These are phyloP conservation scores for Jasminum sambac DNA, from an alignment of 257 asterid genomes.

Conservation along the genomic window DNA sequence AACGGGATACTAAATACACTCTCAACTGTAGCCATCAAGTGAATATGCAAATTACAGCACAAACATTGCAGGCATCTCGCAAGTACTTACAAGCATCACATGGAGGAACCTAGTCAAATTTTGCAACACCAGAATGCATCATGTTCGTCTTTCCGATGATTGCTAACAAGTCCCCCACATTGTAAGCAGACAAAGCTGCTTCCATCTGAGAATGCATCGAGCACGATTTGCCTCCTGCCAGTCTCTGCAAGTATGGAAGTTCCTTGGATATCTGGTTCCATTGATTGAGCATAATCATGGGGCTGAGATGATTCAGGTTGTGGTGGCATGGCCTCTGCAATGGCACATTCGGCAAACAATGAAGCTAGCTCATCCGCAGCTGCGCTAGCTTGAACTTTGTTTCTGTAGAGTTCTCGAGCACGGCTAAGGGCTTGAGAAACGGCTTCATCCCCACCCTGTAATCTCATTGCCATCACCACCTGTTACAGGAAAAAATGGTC, in stretches of 20 bases:
- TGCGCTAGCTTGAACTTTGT: conserved; percentile 58
- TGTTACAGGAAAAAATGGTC: conserved; percentile 19
- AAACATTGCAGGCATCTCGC: conserved; percentile 12
- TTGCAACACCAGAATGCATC: conserved; percentile 80
- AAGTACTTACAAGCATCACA: background rate
- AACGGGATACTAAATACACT: background rate
- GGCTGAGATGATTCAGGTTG: conserved; percentile 34
- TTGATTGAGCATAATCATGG: conserved; percentile 28
- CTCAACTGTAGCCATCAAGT: background rate
- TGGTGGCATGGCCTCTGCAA: conserved; percentile 77
- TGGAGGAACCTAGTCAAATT: conserved; percentile 33
- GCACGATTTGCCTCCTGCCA: conserved; percentile 71
- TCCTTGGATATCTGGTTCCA: conserved; percentile 49
- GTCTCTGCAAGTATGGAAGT: conserved; percentile 78
- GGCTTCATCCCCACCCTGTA: conserved; percentile 81
- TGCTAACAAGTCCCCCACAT: conserved; percentile 94
- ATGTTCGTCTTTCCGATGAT: conserved; percentile 81
- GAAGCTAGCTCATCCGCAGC: conserved; percentile 90
- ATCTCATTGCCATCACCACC: conserved; percentile 85
- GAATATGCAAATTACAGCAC: conserved; percentile 15
- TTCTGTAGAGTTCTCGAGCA: conserved; percentile 67
- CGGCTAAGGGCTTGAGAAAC: conserved; percentile 62
- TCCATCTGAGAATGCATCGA: conserved; percentile 89
- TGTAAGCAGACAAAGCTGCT: conserved; percentile 88
- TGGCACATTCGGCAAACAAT: conserved; percentile 88